Evolutionary conservation across 2,329 filamentous ascomycete genomes (phyloP).

Genomic region (Phoma sp.): DNA sequence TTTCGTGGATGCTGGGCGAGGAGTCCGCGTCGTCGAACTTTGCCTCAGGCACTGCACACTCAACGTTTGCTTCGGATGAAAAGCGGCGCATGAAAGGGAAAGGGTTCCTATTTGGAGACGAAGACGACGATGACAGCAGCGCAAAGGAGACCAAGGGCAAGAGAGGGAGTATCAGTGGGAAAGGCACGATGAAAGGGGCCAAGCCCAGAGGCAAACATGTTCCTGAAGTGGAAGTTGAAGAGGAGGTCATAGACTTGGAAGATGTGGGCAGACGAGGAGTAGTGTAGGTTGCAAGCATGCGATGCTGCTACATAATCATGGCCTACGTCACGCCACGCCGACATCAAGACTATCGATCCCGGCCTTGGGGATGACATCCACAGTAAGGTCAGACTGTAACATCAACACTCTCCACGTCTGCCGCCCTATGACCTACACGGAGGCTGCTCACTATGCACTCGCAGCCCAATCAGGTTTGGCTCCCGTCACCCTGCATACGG

Average conservation of each 20-base stretch:
- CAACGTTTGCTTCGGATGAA: slow-evolving; percentile 45
- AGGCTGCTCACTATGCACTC: slow-evolving; percentile 18
- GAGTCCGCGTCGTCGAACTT: slow-evolving; percentile 46
- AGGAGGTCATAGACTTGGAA: slow-evolving; percentile 48
- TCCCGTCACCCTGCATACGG: slow-evolving; percentile 15
- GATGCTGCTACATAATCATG: not conserved
- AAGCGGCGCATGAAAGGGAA: slow-evolving; percentile 47
- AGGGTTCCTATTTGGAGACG: slow-evolving; percentile 52
- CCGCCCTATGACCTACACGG: slow-evolving; percentile 9
- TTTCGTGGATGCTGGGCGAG: slow-evolving; percentile 75
- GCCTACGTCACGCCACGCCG: slow-evolving; percentile 2
- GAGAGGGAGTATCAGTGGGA: slow-evolving; percentile 32
- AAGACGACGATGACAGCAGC: slow-evolving; percentile 43
- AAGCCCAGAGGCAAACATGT: slow-evolving; percentile 35
- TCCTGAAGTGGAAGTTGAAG: slow-evolving; percentile 38
- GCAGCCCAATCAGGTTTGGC: slow-evolving; percentile 8
- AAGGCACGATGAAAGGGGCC: slow-evolving; percentile 21
- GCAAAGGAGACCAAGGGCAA: slow-evolving; percentile 26
- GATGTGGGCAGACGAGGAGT: slow-evolving; percentile 44
- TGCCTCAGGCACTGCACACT: slow-evolving; percentile 43
- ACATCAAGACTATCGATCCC: not conserved
- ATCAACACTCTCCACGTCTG: not conserved
- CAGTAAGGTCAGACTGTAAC: not conserved
- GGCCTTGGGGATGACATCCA: not conserved
- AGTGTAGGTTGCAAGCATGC: slow-evolving; percentile 21